Percentiles rank a stretch among this genome's conserved stretches.
Conservation (phyloP, 2,329 filamentous ascomycete genomes). For the Ophiostoma montium region DNA sequence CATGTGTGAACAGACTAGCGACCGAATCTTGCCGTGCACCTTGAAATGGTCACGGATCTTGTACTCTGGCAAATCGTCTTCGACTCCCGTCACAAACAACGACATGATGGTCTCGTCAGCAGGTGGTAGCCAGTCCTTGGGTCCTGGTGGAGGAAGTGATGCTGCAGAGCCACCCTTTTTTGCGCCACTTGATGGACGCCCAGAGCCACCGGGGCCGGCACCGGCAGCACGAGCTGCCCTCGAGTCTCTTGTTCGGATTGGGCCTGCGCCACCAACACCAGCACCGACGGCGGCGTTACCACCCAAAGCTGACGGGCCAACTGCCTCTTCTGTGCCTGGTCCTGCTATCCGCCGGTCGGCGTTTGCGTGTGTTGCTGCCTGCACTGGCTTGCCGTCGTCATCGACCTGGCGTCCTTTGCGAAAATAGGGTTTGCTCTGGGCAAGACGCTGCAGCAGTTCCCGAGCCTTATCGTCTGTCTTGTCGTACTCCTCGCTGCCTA, state of each 20-base stretch:
- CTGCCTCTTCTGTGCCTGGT: background rate
- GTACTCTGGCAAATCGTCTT: slow-evolving; percentile 89
- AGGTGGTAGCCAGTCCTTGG: slow-evolving; percentile 76
- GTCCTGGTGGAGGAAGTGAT: slow-evolving; percentile 62
- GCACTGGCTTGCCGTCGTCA: slow-evolving; percentile 31
- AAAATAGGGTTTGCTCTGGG: slow-evolving; percentile 90
- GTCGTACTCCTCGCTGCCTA: slow-evolving; percentile 77
- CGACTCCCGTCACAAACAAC: slow-evolving; percentile 85
- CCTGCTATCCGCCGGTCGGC: slow-evolving; percentile 21
- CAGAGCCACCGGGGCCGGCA: slow-evolving; percentile 26
- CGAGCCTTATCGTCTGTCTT: slow-evolving; percentile 95
- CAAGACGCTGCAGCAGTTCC: slow-evolving; percentile 70
- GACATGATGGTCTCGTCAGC: slow-evolving; percentile 77
- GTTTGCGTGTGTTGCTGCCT: slow-evolving; percentile 15
- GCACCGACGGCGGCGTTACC: slow-evolving; percentile 39
- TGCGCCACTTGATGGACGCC: background rate
- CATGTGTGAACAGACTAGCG: slow-evolving; percentile 88
- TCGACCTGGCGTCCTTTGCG: slow-evolving; percentile 71
- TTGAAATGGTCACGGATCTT: slow-evolving; percentile 85
- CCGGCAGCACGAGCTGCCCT: slow-evolving; percentile 34
- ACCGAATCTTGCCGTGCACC: slow-evolving; percentile 77
- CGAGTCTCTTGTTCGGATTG: slow-evolving; percentile 61
- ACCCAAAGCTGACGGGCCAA: slow-evolving; percentile 15
- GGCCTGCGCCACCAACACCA: slow-evolving; percentile 51
- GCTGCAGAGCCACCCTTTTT: slow-evolving; percentile 37